A percentile compares a stretch with the other conserved stretches of the same genome.
Evolutionary conservation across 208 protist genomes (phyloP).

Genomic region (Leishmania mexicana): DNA sequence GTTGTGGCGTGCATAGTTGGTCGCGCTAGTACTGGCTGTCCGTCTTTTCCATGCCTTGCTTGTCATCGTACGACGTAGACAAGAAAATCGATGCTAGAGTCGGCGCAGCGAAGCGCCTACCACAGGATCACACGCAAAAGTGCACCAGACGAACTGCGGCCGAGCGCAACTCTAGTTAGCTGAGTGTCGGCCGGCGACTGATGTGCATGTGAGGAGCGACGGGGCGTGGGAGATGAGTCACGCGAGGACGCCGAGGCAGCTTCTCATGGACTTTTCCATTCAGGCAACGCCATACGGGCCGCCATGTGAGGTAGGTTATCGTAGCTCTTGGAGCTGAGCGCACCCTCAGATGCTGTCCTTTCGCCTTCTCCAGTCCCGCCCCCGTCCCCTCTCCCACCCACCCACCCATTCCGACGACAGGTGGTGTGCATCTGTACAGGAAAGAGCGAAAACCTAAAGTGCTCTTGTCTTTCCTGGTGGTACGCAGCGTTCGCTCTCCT

Average conservation of each 20-base stretch:
- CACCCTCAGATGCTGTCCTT: not conserved
- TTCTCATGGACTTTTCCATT: not conserved
- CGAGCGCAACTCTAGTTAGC: not conserved
- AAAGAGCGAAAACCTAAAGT: not conserved
- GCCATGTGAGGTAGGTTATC: not conserved
- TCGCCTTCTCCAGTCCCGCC: not conserved
- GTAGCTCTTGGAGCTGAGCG: not conserved
- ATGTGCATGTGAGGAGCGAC: not conserved
- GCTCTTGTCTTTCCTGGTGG: not conserved
- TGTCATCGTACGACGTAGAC: not conserved
- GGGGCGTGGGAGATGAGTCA: not conserved
- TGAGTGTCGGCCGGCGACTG: not conserved
- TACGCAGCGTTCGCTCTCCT: not conserved
- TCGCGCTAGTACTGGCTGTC: not conserved
- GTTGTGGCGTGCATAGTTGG: not conserved
- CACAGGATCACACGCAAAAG: not conserved
- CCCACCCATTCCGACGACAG: not conserved
- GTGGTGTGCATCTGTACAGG: not conserved
- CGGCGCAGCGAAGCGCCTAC: not conserved
- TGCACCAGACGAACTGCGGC: not conserved
- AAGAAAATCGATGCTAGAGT: not conserved
- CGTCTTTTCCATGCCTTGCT: too few relatives aligned
- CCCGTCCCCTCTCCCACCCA: too few relatives aligned
- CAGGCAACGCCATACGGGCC: too few relatives aligned
- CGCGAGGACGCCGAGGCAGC: not conserved